These are phyloP conservation scores for Boletellus sp. DNA, from an alignment of 768 basidiomycete genomes.

Conservation along the genomic window DNA sequence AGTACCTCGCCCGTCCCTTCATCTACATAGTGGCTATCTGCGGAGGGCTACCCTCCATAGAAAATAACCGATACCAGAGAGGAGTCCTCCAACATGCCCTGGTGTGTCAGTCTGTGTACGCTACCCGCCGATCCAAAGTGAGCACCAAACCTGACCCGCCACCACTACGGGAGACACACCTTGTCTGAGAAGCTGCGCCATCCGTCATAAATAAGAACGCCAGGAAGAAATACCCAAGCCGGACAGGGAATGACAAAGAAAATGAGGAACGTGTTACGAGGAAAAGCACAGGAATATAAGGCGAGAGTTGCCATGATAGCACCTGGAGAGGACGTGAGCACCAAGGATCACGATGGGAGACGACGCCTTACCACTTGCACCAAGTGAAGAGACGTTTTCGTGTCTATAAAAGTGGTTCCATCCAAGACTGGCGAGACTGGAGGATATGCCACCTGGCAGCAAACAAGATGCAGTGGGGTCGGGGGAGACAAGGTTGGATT, in stretches of 20 bases:
- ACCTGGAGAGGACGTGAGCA: conserved; percentile 39
- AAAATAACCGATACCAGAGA: conserved; percentile 58
- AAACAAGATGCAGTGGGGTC: background rate
- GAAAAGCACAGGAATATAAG: conserved; percentile 68
- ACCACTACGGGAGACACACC: conserved; percentile 21
- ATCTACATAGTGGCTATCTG: conserved; percentile 18
- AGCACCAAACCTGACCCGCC: background rate
- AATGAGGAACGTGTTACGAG: conserved; percentile 60
- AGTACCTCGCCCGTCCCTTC: conserved; percentile 9
- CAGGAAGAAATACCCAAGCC: conserved; percentile 70
- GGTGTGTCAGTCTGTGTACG: conserved; percentile 52
- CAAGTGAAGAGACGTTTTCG: conserved; percentile 41
- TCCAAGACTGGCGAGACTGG: conserved; percentile 45
- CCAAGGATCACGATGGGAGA: background rate
- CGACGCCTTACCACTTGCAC: conserved; percentile 65
- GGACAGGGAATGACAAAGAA: conserved; percentile 79
- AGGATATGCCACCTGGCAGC: conserved; percentile 54
- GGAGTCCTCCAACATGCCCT: conserved; percentile 67
- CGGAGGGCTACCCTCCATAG: conserved; percentile 30
- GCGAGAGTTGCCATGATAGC: conserved; percentile 70
- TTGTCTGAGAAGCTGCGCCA: conserved; percentile 34
- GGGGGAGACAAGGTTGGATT: background rate
- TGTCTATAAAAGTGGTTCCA: conserved; percentile 42
- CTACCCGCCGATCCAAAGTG: conserved; percentile 31
- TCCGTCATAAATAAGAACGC: conserved; percentile 42